Evolutionary conservation across 2,329 filamentous ascomycete species (phyloP), one percentile per base, ranked within the genome.

Genomic region (Colletotrichum graminicola): DNA sequence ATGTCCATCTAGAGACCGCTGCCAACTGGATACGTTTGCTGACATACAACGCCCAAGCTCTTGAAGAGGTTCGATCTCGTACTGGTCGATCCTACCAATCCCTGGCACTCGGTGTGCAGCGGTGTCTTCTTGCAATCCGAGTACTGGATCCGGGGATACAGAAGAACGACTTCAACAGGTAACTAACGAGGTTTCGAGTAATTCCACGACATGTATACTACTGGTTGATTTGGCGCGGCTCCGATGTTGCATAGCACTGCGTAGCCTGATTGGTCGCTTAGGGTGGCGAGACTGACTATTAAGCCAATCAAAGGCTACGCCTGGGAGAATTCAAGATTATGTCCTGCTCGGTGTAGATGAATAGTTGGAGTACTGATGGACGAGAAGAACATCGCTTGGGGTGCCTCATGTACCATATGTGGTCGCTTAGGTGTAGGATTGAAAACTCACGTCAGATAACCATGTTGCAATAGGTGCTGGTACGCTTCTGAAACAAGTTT

Each of bases 31-130:
- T 0, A 10, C 18, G 10, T 0, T 34, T 5, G 23, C 62, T 67
- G n/a, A 72, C 59, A 21, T 29, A 23, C 29, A 11, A 5, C 0
- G 6, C 1, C 1, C 10, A 10, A 80, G 79, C 52, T 80, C 0
- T 36, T 80, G 29, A 71, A 77, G 11, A 73, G 73, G 0, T 80
- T 80, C 66, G 78, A 80, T n/a, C 71, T 80, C 49, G 68, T 75
- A 0, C 74, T 78, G 16, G 76, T 78, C 10, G 75, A 80, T 55
- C 77, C 78, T 1, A 77, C 76, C 1, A 75, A 73, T 6, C 78
- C 78, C 2, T 80, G 78, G 77, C 76, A 75, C 36, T 63, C 61
- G 5, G 21, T 54, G 16, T 63, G 61, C 14, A 16, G 36, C 8
- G 61, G 61, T 2, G 23, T 63, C 18, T 63, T 63, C 23, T 16